Base-by-base conservation (phyloP, 2,329 filamentous ascomycete genomes). In the Akanthomyces lecanii region DNA sequence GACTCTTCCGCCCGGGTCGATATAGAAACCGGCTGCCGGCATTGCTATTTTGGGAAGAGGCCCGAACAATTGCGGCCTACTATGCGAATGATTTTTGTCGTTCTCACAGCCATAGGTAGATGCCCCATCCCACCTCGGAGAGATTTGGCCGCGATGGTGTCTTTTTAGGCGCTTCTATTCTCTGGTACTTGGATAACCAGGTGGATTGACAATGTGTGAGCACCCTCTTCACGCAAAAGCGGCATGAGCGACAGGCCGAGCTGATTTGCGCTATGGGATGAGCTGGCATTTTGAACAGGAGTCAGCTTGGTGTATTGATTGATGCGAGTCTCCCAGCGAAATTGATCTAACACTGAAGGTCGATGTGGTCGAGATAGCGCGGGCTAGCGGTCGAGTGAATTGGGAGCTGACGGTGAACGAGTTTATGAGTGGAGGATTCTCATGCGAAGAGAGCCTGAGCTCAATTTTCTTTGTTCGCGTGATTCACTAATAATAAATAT, bases 101-200 rank as follows among this genome's bases (percentile, higher is more conserved):
- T 21, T 21, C 12, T 59, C 44, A 59, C 33, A 59, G 30, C 56
- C 45, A 59, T 4, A 36, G 25, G 42, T 59, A 59, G n/a, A 59
- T 6, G 21, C 56, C 56, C 56, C 56, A 59, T 40, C 56, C 56
- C 3, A 50, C 33, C 23, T 59, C 56, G 16, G 30, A 40, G 30
- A 59, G 30, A 33, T 21, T 47, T 16, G n/a, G 11, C 42, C 47
- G 12, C 25, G 40, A n/a, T 8, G 14, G 28, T 10, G 54, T 16
- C 2, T 14, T 11, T 4, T 11, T 16, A 16, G 21, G 4, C 21
- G 40, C 3, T 6, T 8, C 42, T 5, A 36, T 18, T n/a, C 28
- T 57, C 28, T 47, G 28, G 8, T 57, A 57, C 28, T 14, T 57
- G 40, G 42, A 30, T 16, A 42, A 23, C 54, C 40, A 36, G 11